Conservation (phyloP, 192 early-diverging fungal genomes). For the Coemansia sp. region DNA sequence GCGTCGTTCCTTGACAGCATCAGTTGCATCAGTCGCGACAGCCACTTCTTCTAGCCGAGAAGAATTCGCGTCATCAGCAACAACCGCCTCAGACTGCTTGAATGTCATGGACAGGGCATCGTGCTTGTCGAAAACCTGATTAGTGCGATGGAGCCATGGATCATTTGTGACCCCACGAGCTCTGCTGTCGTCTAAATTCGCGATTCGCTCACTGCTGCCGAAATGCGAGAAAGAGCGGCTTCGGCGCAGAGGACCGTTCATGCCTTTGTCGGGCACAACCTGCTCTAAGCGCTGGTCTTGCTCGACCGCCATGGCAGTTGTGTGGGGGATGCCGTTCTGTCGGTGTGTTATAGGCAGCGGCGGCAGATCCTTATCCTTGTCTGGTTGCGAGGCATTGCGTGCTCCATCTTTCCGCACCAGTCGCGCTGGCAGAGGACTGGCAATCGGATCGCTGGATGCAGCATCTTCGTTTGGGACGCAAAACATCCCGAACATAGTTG, state of each 20-base stretch:
- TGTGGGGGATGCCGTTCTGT: background rate
- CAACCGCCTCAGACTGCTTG: background rate
- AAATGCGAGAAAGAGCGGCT: slow-evolving; percentile 9
- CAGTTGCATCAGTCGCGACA: background rate
- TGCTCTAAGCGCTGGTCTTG: background rate
- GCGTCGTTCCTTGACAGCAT: background rate
- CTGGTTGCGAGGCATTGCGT: slow-evolving; percentile 7
- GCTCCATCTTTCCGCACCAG: slow-evolving; percentile 7
- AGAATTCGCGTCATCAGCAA: background rate
- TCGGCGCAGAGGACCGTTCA: background rate
- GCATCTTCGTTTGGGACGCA: slow-evolving; percentile 1
- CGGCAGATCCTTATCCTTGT: slow-evolving; percentile 41
- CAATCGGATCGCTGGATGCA: background rate
- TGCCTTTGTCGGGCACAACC: background rate
- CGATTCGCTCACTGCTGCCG: slow-evolving; percentile 2
- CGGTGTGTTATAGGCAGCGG: slow-evolving; percentile 12
- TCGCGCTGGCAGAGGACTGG: background rate
- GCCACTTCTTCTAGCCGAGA: background rate
- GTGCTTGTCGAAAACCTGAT: background rate
- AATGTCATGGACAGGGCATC: background rate
- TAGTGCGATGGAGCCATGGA: background rate
- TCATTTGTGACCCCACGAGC: background rate
- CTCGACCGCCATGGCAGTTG: background rate
- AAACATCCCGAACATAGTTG: slow-evolving; percentile 44
- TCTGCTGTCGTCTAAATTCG: background rate